Evolutionary conservation across 1,284 basidiomycete genomes (phyloP), one percentile per base, ranked within the genome.

Genomic region (Polyporus tsugae): DNA sequence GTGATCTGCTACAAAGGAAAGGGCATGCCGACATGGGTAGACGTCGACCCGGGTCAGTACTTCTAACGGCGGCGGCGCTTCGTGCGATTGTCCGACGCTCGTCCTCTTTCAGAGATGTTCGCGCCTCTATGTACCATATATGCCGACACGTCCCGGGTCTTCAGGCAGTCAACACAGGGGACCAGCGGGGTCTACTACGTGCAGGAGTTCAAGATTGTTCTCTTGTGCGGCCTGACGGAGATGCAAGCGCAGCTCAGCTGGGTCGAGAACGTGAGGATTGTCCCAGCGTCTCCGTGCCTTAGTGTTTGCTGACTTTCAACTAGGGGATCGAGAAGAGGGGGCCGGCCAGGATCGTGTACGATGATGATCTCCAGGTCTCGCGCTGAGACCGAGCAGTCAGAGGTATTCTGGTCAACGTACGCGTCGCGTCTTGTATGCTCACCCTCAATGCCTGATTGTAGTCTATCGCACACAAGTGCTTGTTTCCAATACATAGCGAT

Each of bases 211-310:
- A 81, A 84, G 22, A 78, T 89, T 61, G 78, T 89, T 25, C 76
- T 89, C 60, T 76, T 81, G 41, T 86, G 86, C 65, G 87, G 87
- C 4, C 74, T 84, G 35, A 83, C 85, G 0, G 84, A 86, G 67
- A 60, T 86, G 7, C 78, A 82, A 60, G 83, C 85, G 0, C 81
- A 84, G 66, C 77, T 85, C n/a, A 70, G 76, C 25, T 89, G 87
- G 87, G 73, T 62, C n/a, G 81, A 85, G 61, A 69, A 81, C 13
- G 80, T 80, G 55, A 66, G 78, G 75, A 13, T 33, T 17, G 6
- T 22, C 6, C 5, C 29, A 29, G 6, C 25, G 29, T 33, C 19
- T 1, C 19, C 33, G n/a, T 22, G 11, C 25, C 25, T n/a, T 13
- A 5, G 35, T 6, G 3, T 17, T 35, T n/a, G 19, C 61, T 38